A percentile compares a stretch with the other conserved stretches of the same genome.
Evolutionary conservation across 129 eudicot species (phyloP).

Genomic region (Flaveria ramosissima): DNA sequence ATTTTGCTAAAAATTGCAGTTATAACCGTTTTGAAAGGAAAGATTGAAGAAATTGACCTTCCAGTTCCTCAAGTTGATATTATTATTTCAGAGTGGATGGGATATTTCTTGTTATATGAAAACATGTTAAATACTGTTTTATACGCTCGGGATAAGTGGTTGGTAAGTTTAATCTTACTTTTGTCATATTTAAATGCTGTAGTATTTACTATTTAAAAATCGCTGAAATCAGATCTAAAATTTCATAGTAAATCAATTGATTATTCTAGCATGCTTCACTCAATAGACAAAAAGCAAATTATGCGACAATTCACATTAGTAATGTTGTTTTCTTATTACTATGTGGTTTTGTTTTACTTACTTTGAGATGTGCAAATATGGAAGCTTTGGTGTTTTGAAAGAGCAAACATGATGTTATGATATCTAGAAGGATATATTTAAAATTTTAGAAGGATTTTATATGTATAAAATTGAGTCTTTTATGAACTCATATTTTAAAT

Average conservation of each 20-base stretch:
- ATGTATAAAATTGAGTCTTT: not conserved
- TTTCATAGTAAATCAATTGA: not conserved
- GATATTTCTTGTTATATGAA: slow-evolving; percentile 81
- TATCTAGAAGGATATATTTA: not conserved
- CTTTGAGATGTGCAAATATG: not conserved
- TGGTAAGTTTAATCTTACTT: slow-evolving; percentile 50
- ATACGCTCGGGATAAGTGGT: slow-evolving; percentile 98
- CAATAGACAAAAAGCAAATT: not conserved
- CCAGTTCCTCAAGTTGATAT: slow-evolving; percentile 88
- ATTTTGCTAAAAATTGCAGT: slow-evolving; percentile 45
- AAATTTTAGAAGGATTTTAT: not conserved
- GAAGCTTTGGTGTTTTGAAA: not conserved
- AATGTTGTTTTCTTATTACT: not conserved
- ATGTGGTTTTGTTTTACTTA: not conserved
- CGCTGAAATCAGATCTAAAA: not conserved
- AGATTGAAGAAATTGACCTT: slow-evolving; percentile 88
- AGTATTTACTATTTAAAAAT: not conserved
- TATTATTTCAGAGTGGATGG: slow-evolving; percentile 98
- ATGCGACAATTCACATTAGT: not conserved
- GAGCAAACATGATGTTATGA: not conserved
- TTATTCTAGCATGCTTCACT: not conserved
- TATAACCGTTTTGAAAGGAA: slow-evolving; percentile 88
- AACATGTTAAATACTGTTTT: slow-evolving; percentile 91
- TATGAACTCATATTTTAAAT: not conserved
- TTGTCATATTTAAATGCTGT: not conserved